Conservation (phyloP, 179 eudicot genomes). For the Kewa caespitosa region DNA sequence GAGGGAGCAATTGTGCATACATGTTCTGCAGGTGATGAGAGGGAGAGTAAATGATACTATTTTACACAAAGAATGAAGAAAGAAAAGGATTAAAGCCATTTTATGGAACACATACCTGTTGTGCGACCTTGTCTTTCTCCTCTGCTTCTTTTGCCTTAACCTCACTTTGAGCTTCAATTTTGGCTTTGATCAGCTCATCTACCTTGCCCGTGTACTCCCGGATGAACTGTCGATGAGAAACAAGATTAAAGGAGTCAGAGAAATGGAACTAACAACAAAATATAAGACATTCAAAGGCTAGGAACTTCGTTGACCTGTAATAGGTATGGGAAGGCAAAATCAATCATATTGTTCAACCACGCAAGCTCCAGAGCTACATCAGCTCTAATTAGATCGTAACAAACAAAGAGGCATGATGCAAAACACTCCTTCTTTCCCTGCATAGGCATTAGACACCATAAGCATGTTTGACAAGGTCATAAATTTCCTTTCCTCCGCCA, state of each 20-base stretch:
- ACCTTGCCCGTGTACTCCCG: conserved; percentile 56
- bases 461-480: neutral
- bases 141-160: conserved; percentile 42
- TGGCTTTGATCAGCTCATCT: conserved; percentile 47
- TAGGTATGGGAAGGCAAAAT: conserved; percentile 55
- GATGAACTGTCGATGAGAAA: conserved; percentile 32
- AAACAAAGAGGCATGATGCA: conserved; percentile 50
- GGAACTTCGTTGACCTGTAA: conserved; percentile 34
- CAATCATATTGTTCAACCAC: conserved; percentile 54
- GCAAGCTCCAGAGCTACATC: conserved; percentile 55
- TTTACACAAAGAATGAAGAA: neutral
- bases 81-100: neutral
- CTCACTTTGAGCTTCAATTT: conserved; percentile 40
- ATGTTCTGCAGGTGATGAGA: conserved; percentile 36
- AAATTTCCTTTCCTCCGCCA: neutral
- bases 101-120: conserved; percentile 34
- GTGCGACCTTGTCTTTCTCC: conserved; percentile 46
- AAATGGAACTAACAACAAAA: neutral
- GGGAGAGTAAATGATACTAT: neutral
- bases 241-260: neutral
- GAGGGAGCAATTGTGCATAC: conserved; percentile 50
- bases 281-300: neutral
- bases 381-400: conserved; percentile 50
- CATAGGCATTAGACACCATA: conserved; percentile 19
- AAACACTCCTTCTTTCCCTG: conserved; percentile 64